Evolutionary conservation across 306 rosid species (phyloP).

Genomic region (Vigna radiata): DNA sequence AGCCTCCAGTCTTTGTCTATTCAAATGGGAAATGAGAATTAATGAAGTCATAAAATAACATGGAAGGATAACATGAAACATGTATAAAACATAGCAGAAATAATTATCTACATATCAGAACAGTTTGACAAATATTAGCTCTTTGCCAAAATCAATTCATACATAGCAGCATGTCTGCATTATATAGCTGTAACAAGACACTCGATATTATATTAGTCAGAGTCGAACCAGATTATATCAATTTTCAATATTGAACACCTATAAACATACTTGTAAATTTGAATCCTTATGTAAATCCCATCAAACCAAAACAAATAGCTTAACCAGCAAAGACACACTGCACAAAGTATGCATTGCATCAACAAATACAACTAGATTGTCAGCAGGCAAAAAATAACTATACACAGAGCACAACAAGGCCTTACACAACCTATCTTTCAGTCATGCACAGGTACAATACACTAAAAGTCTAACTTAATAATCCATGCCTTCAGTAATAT

Average conservation of each 20-base stretch:
- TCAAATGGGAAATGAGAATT: constrained; percentile 38
- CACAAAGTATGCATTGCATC: constrained; percentile 6
- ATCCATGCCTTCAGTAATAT: background rate
- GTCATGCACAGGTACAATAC: background rate
- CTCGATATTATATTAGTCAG: constrained; percentile 17
- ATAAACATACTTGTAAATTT: constrained; percentile 19
- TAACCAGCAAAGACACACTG: background rate
- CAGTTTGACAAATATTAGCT: constrained; percentile 13
- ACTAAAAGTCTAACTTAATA: background rate
- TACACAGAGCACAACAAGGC: background rate
- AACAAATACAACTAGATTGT: background rate
- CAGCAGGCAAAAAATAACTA: background rate
- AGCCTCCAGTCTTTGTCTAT: constrained; percentile 86
- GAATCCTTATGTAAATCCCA: constrained; percentile 3
- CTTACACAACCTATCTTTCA: constrained; percentile 13
- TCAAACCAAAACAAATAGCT: constrained; percentile 9
- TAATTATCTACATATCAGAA: constrained; percentile 29
- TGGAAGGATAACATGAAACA: constrained; percentile 11
- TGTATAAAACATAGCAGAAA: constrained; percentile 14
- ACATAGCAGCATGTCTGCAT: background rate
- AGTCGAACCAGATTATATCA: constrained; percentile 17
- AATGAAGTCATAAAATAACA: constrained; percentile 40
- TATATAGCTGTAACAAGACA: constrained; percentile 16
- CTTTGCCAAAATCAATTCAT: constrained; percentile 6
- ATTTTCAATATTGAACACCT: constrained; percentile 2